Conservation (phyloP, 2,329 filamentous ascomycete genomes). For the Aspergillus viridinutans region DNA sequence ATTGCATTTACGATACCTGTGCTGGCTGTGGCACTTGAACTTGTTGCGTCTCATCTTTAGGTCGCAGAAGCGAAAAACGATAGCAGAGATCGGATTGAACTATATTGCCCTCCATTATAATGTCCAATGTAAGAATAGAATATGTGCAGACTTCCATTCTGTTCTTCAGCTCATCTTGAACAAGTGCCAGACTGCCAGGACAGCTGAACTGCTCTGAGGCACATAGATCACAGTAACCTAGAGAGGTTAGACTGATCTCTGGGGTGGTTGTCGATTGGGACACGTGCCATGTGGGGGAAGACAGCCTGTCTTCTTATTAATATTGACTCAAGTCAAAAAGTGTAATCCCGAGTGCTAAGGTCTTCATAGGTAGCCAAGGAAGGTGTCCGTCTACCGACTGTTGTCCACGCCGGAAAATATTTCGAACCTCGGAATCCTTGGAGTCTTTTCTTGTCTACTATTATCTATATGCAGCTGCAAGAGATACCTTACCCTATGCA, state of each 20-base stretch:
- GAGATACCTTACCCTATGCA: not conserved
- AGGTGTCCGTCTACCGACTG: too few relatives aligned
- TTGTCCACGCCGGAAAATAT: not conserved
- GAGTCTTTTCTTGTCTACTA: too few relatives aligned
- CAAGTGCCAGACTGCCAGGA: not conserved
- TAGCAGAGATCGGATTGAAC: not conserved
- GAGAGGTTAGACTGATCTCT: not conserved
- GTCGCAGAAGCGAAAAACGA: not conserved
- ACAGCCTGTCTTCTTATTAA: not conserved
- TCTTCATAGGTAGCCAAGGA: too few relatives aligned
- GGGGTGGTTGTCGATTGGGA: not conserved
- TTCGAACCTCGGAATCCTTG: not conserved
- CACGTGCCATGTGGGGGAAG: not conserved
- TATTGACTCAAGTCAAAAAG: too few relatives aligned
- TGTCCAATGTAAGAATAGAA: not conserved
- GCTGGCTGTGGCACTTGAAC: too few relatives aligned
- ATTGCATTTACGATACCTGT: not conserved
- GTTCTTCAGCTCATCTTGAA: not conserved
- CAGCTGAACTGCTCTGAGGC: not conserved
- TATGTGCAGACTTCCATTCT: not conserved
- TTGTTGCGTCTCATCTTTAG: not conserved
- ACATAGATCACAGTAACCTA: too few relatives aligned
- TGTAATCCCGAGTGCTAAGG: too few relatives aligned
- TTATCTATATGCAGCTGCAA: not conserved
- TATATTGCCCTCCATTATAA: not conserved